These are phyloP conservation scores for Alternaria burnsii DNA, from an alignment of 2,329 filamentous ascomycete genomes.

Conservation along the genomic window DNA sequence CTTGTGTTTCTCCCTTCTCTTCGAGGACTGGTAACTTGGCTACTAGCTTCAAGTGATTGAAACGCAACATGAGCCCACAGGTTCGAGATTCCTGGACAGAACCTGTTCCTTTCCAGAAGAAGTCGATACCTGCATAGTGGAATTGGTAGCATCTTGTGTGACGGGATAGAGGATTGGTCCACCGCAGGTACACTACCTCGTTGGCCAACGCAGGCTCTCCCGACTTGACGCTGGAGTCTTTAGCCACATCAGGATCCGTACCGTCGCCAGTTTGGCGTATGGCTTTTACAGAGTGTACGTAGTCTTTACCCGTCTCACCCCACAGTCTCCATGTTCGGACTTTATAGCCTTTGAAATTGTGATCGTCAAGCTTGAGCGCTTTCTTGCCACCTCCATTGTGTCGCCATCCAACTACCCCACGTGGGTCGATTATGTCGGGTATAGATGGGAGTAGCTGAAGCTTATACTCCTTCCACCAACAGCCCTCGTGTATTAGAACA, in stretches of 20 bases:
- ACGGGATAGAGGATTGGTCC: conserved; percentile 36
- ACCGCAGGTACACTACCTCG: conserved; percentile 36
- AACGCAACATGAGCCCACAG: conserved; percentile 35
- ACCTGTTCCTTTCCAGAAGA: conserved; percentile 48
- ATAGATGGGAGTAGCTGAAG: conserved; percentile 40
- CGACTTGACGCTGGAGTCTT: neutral
- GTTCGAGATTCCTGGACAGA: conserved; percentile 32
- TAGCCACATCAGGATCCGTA: conserved; percentile 25
- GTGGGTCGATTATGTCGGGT: conserved; percentile 37
- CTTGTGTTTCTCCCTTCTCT: neutral
- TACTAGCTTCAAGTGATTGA: conserved; percentile 46
- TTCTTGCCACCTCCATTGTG: conserved; percentile 27
- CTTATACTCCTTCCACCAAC: conserved; percentile 42
- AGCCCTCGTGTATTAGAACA: conserved; percentile 36
- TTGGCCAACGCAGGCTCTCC: conserved; percentile 21
- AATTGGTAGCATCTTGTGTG: conserved; percentile 44
- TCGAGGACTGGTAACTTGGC: conserved; percentile 10
- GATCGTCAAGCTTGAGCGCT: conserved; percentile 16
- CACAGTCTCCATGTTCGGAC: conserved; percentile 42
- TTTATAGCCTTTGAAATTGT: conserved; percentile 39
- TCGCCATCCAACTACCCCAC: conserved; percentile 38
- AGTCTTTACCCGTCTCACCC: conserved; percentile 44
- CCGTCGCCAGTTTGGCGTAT: conserved; percentile 22
- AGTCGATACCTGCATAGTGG: conserved; percentile 36
- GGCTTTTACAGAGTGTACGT: conserved; percentile 32